Conservation (phyloP, 352 stramenopile species). For the Phytophthora boehmeriae region DNA sequence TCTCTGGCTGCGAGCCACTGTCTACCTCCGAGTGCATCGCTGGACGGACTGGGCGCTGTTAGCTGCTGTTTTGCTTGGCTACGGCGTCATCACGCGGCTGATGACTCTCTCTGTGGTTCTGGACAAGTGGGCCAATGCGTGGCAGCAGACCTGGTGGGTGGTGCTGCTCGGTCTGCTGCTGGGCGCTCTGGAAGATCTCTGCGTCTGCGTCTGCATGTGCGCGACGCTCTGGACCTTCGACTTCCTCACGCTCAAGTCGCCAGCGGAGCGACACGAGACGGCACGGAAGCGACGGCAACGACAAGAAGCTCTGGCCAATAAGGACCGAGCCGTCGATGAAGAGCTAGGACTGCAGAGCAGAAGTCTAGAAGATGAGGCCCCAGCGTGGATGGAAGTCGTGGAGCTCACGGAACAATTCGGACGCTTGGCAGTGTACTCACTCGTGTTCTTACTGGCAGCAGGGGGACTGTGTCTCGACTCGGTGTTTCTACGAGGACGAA, state of each 20-base stretch:
- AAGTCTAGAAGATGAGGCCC: slow-evolving; percentile 1
- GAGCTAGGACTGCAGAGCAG: slow-evolving; percentile 23
- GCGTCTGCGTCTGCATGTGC: slow-evolving; percentile 38
- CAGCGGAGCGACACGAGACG: slow-evolving; percentile 11
- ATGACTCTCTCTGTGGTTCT: slow-evolving; percentile 34
- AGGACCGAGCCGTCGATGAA: slow-evolving; percentile 12
- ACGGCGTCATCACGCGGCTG: slow-evolving; percentile 40
- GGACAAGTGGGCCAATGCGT: slow-evolving; percentile 62
- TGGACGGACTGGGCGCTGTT: slow-evolving; percentile 55
- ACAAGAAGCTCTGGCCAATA: slow-evolving; percentile 1
- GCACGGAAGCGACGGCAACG: slow-evolving; percentile 12
- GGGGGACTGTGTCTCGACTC: slow-evolving; percentile 38
- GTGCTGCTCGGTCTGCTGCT: slow-evolving; percentile 40
- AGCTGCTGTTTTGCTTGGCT: slow-evolving; percentile 27
- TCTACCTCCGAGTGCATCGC: slow-evolving; percentile 50
- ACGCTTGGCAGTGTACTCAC: slow-evolving; percentile 39
- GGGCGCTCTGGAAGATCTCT: slow-evolving; percentile 54
- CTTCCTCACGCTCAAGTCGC: slow-evolving; percentile 30
- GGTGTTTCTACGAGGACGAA: slow-evolving; percentile 56
- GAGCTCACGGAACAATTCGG: slow-evolving; percentile 30
- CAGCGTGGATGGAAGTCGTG: slow-evolving; percentile 22
- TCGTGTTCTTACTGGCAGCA: slow-evolving; percentile 38
- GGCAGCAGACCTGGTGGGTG: slow-evolving; percentile 45
- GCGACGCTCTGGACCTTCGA: slow-evolving; percentile 44
- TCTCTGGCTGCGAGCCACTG: slow-evolving; percentile 37